These are phyloP conservation scores for Ustilago shanxiensis DNA, from an alignment of 1,284 basidiomycete species.

Conservation along the genomic window DNA sequence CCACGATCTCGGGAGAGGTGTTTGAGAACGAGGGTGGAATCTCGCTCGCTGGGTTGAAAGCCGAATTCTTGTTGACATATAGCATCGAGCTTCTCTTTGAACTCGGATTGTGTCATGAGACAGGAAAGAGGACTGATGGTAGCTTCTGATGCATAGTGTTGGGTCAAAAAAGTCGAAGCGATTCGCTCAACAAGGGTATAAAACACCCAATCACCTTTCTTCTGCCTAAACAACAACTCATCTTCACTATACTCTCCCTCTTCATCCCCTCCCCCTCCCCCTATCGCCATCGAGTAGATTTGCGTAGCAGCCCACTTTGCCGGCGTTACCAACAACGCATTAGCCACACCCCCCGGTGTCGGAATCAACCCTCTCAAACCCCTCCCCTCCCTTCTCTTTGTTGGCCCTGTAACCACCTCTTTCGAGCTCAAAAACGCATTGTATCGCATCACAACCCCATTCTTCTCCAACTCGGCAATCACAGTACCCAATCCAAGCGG, in stretches of 20 bases:
- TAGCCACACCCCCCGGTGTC: conserved; percentile 19
- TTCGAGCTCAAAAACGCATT: conserved; percentile 75
- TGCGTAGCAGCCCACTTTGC: conserved; percentile 81
- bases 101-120: conserved; percentile 31
- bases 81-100: conserved; percentile 2
- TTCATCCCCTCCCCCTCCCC: conserved; percentile 69
- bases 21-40: conserved; percentile 80
- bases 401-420: conserved; percentile 77
- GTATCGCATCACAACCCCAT: conserved; percentile 73
- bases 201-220: conserved; percentile 81
- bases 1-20: conserved; percentile 83
- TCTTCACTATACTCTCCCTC: conserved; percentile 74
- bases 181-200: conserved; percentile 75
- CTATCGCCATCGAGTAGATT: conserved; percentile 73
- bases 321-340: conserved; percentile 24
- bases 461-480: conserved; percentile 70
- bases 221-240: conserved; percentile 68
- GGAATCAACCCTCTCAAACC: conserved; percentile 27
- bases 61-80: conserved; percentile 14
- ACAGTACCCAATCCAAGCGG: conserved; percentile 85
- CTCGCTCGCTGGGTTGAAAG: conserved; percentile 73
- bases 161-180: conserved; percentile 15
- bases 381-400: not conserved
- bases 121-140: conserved; percentile 41
- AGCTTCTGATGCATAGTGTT: conserved; percentile 23